phyloP scores from a whole-genome alignment of 345 rosid genomes.

The Kernera saxatilis region DNA sequence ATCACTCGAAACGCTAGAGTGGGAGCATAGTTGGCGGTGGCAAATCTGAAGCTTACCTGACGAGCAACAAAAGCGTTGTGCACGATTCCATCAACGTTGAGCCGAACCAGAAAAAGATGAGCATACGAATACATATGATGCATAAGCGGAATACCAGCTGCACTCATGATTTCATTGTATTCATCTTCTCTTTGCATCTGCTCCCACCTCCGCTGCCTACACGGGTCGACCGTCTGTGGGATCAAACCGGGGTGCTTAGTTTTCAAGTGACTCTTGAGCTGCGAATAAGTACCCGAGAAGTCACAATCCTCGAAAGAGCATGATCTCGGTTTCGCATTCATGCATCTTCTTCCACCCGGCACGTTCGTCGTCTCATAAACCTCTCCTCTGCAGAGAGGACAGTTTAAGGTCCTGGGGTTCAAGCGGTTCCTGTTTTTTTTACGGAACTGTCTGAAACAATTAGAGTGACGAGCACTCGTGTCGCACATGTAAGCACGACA shows the following conservation, averaged over 20 bases:
- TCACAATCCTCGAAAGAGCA: constrained; percentile 72
- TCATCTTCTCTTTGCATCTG: constrained; percentile 28
- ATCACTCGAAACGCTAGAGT: background rate
- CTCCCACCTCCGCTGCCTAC: constrained; percentile 45
- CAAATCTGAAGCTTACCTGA: background rate
- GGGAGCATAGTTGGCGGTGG: background rate
- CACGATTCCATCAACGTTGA: background rate
- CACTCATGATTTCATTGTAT: constrained; percentile 21
- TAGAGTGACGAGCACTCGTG: constrained; percentile 80
- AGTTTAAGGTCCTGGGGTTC: constrained; percentile 40
- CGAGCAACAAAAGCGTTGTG: background rate
- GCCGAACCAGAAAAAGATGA: background rate
- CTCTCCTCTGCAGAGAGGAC: constrained; percentile 88
- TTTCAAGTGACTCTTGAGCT: constrained; percentile 66
- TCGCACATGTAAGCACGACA: constrained; percentile 95
- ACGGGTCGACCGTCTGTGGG: constrained; percentile 58
- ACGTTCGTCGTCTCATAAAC: constrained; percentile 73
- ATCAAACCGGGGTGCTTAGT: constrained; percentile 52
- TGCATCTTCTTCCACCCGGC: constrained; percentile 52
- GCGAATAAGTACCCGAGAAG: constrained; percentile 60
- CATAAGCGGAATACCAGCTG: background rate
- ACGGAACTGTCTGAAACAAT: constrained; percentile 76
- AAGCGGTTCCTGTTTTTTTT: constrained; percentile 45
- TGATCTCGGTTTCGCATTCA: constrained; percentile 57
- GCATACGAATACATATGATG: background rate